Evolutionary conservation across 495 filamentous ascomycete species (phyloP).

Genomic region (Xylaria cubensis): DNA sequence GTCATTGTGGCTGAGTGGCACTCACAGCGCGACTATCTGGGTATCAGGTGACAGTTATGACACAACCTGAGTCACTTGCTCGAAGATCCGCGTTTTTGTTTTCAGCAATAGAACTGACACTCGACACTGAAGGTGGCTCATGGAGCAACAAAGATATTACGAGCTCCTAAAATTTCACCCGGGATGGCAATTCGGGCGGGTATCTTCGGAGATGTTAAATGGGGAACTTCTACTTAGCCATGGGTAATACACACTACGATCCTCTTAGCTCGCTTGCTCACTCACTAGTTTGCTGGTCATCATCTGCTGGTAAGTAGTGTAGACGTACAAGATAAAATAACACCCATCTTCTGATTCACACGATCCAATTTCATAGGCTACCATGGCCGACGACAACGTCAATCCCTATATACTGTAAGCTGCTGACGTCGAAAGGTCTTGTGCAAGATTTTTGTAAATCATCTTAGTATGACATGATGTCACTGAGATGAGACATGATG

Average conservation of each 20-base stretch:
- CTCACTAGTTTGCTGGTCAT: constrained; percentile 3
- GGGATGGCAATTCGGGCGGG: constrained; percentile 8
- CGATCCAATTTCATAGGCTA: neutral
- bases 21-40: neutral
- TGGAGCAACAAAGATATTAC: constrained; percentile 9
- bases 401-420: neutral
- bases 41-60: neutral
- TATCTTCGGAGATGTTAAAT: constrained; percentile 14
- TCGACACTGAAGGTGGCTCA: neutral
- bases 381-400: neutral
- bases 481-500: constrained; percentile 10
- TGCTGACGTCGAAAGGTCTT: neutral
- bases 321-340: neutral
- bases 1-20: constrained; percentile 21
- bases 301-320: neutral
- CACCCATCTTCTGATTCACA: neutral
- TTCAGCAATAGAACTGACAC: neutral
- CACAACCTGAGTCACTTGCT: neutral
- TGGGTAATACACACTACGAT: neutral
- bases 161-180: constrained; percentile 16
- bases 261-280: neutral
- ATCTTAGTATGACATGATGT: neutral
- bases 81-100: neutral
- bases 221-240: constrained; percentile 14
- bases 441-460: neutral